These are phyloP conservation scores for Akanthomyces muscarius DNA, from an alignment of 2,329 filamentous ascomycete genomes.

Conservation along the genomic window DNA sequence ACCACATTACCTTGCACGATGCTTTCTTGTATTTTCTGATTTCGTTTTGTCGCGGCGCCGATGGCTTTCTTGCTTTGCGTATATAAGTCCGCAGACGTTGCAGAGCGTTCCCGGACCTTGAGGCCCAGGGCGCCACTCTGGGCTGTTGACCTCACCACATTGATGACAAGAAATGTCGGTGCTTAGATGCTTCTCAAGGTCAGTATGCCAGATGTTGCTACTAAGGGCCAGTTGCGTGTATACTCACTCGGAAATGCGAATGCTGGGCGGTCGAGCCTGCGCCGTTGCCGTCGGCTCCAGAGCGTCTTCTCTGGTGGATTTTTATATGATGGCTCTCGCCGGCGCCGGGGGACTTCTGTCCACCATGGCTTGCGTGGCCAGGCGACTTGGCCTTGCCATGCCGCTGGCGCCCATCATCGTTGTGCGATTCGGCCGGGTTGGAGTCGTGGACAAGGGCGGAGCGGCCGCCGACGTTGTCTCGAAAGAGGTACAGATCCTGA, in stretches of 20 bases:
- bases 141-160: constrained; percentile 13
- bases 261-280: neutral
- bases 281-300: neutral
- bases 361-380: neutral
- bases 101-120: constrained; percentile 18
- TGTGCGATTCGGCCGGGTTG: neutral
- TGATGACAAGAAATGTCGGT: constrained; percentile 16
- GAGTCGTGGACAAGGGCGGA: constrained; percentile 11
- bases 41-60: constrained; percentile 2
- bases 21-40: neutral
- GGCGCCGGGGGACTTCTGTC: neutral
- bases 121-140: constrained; percentile 17
- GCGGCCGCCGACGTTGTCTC: constrained; percentile 11
- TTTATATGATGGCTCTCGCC: neutral
- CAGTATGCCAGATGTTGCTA: neutral
- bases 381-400: neutral
- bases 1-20: neutral
- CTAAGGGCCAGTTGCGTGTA: neutral
- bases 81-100: constrained; percentile 19
- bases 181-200: neutral
- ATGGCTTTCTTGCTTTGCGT: constrained; percentile 17
- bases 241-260: constrained; percentile 3
- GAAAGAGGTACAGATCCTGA: constrained; percentile 12
- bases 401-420: neutral
- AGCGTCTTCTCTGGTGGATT: neutral